Evolutionary conservation across 2,329 filamentous ascomycete species (phyloP).

Genomic region (Colletotrichum spaethianum): DNA sequence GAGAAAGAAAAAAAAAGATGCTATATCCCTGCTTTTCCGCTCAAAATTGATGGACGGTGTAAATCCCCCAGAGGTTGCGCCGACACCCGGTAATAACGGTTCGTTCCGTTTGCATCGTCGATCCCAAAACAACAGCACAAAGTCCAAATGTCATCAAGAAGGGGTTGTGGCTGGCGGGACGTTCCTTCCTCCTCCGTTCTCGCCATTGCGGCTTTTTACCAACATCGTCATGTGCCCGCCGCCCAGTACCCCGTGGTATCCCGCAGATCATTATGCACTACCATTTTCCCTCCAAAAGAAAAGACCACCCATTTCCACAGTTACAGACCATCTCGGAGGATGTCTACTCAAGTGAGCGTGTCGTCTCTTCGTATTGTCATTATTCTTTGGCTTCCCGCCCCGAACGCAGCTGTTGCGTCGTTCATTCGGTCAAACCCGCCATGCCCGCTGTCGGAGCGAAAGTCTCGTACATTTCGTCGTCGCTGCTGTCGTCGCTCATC

Average conservation of each 20-base stretch:
- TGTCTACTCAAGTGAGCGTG: slow-evolving; percentile 13
- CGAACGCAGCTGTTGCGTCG: slow-evolving; percentile 1
- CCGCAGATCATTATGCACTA: slow-evolving; percentile 33
- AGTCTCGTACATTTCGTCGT: slow-evolving; percentile 69
- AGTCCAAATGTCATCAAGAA: slow-evolving; percentile 31
- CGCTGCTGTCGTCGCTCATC: slow-evolving; percentile 65
- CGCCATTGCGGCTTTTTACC: neutral
- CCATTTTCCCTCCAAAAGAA: neutral
- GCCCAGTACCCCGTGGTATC: slow-evolving; percentile 27
- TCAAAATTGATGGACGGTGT: slow-evolving; percentile 1
- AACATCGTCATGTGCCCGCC: neutral
- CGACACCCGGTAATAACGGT: slow-evolving; percentile 16
- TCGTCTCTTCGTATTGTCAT: slow-evolving; percentile 29
- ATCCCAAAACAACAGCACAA: slow-evolving; percentile 22
- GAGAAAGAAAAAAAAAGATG: neutral
- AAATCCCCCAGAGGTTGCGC: slow-evolving; percentile 19
- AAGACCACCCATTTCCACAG: neutral
- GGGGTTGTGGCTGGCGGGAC: slow-evolving; percentile 9
- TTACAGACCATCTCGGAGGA: neutral
- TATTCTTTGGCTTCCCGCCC: slow-evolving; percentile 12
- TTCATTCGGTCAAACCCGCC: slow-evolving; percentile 47
- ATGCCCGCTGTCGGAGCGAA: slow-evolving; percentile 54
- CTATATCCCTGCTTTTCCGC: slow-evolving; percentile 1
- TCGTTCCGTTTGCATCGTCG: slow-evolving; percentile 24
- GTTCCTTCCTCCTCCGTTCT: neutral